phyloP scores from a whole-genome alignment of 768 basidiomycete species.

The Auricularia cornea region DNA sequence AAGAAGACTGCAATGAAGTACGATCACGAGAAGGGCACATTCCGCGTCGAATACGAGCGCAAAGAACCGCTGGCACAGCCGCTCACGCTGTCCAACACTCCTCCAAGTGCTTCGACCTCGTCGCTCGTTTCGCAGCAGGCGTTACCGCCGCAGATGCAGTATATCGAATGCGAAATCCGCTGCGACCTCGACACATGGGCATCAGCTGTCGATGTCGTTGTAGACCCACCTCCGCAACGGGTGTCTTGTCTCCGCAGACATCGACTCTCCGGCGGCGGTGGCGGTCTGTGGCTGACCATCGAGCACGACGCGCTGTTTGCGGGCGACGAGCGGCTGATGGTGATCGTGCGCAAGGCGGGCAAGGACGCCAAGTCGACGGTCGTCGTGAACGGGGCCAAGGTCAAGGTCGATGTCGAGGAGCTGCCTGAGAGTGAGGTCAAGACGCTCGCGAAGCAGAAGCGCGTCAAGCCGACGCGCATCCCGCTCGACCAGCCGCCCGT shows the following conservation, averaged over 20 bases:
- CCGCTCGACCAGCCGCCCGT: conserved; percentile 93
- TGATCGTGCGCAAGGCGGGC: conserved; percentile 63
- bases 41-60: conserved; percentile 74
- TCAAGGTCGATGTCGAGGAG: conserved; percentile 82
- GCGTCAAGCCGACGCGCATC: conserved; percentile 75
- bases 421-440: conserved; percentile 83
- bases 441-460: conserved; percentile 70
- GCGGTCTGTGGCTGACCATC: conserved; percentile 90
- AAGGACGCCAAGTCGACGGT: conserved; percentile 65
- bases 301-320: conserved; percentile 76
- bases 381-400: conserved; percentile 81
- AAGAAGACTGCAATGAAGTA: conserved; percentile 67
- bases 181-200: conserved; percentile 92
- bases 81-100: background rate
- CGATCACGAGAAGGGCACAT: conserved; percentile 76
- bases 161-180: conserved; percentile 82
- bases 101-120: background rate
- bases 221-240: conserved; percentile 84
- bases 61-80: background rate
- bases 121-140: conserved; percentile 15
- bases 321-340: conserved; percentile 65
- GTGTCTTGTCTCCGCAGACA: conserved; percentile 82
- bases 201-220: conserved; percentile 71
- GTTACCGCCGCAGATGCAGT: conserved; percentile 12
- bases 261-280: conserved; percentile 75